These are phyloP conservation scores for Penicillium lividum DNA, from an alignment of 495 filamentous ascomycete species.

Conservation along the genomic window DNA sequence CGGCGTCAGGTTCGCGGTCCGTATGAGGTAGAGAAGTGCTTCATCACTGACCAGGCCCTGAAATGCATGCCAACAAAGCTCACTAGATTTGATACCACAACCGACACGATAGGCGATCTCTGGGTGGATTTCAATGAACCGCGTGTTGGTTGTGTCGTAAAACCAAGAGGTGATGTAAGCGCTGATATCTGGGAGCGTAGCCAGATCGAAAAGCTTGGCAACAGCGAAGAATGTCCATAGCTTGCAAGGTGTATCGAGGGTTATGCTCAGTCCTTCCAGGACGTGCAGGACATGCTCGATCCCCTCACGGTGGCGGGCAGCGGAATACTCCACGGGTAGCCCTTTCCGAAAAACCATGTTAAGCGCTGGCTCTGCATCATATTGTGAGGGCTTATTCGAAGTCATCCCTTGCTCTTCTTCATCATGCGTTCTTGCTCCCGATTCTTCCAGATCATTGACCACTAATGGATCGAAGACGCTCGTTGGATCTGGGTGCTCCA, in stretches of 20 bases:
- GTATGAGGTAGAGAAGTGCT: slow-evolving; percentile 37
- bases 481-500: not conserved
- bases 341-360: not conserved
- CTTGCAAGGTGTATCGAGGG: slow-evolving; percentile 65
- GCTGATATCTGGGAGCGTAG: slow-evolving; percentile 31
- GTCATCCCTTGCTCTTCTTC: not conserved
- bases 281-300: slow-evolving; percentile 59
- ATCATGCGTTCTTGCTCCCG: not conserved
- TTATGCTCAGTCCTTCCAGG: slow-evolving; percentile 49
- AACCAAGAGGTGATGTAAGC: slow-evolving; percentile 50
- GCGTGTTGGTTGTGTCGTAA: slow-evolving; percentile 40
- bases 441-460: not conserved
- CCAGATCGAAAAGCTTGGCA: slow-evolving; percentile 57
- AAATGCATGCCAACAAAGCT: slow-evolving; percentile 48
- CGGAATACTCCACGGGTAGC: slow-evolving; percentile 56
- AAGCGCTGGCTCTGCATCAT: not conserved
- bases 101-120: slow-evolving; percentile 49
- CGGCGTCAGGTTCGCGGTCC: slow-evolving; percentile 3
- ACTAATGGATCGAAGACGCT: not conserved
- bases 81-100: slow-evolving; percentile 37
- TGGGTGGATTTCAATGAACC: slow-evolving; percentile 50
- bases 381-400: not conserved
- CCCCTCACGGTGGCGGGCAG: slow-evolving; percentile 58
- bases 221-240: slow-evolving; percentile 63
- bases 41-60: slow-evolving; percentile 50